Percentiles rank a stretch among this genome's conserved stretches.
These are phyloP conservation scores for Monilinia aucupariae DNA, from an alignment of 2,329 filamentous ascomycete genomes.

Conservation along the genomic window DNA sequence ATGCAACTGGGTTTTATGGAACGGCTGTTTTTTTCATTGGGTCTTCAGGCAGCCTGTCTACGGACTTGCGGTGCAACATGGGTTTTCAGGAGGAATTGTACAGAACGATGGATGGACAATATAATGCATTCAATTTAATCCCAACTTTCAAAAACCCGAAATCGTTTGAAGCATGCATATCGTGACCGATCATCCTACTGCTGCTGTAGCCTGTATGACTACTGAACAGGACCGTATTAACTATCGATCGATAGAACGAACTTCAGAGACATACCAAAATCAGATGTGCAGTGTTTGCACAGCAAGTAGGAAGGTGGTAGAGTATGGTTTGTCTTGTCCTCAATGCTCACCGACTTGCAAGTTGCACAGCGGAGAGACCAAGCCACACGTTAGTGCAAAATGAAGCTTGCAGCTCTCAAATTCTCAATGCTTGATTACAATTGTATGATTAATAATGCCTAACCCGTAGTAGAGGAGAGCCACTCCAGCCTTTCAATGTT, in stretches of 20 bases:
- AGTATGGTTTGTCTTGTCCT: too few relatives aligned
- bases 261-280: too few relatives aligned
- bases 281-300: too few relatives aligned
- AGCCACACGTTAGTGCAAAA: neutral
- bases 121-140: conserved; percentile 16
- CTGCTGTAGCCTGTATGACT: too few relatives aligned
- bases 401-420: neutral
- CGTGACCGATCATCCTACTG: neutral
- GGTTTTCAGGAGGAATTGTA: conserved; percentile 13
- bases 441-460: too few relatives aligned
- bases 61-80: conserved; percentile 21
- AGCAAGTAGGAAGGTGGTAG: too few relatives aligned
- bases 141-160: neutral
- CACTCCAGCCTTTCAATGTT: too few relatives aligned
- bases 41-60: conserved; percentile 25
- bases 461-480: too few relatives aligned
- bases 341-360: conserved; percentile 2
- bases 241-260: too few relatives aligned
- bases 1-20: conserved; percentile 8
- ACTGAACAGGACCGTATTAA: too few relatives aligned
- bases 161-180: neutral
- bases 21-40: conserved; percentile 7
- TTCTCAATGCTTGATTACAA: neutral
- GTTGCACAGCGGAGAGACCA: neutral
- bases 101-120: conserved; percentile 15